Percentiles rank a stretch among this genome's conserved stretches.
phyloP scores from a whole-genome alignment of 805 yeast genomes.

The Candida sithepensis region DNA sequence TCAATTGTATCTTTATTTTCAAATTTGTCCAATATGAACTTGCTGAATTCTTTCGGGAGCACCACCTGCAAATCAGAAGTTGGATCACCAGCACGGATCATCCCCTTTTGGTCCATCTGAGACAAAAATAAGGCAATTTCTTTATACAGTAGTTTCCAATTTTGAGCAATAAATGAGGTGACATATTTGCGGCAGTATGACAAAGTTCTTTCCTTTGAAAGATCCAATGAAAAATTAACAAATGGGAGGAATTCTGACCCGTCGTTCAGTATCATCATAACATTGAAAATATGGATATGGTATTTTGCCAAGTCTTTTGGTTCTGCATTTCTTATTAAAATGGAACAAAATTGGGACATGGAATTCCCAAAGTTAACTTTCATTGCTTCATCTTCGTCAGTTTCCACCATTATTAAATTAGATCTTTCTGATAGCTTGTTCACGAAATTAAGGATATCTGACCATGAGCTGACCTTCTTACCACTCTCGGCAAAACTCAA shows the following conservation, averaged over 20 bases:
- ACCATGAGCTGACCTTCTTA: constrained; percentile 56
- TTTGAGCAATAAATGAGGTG: constrained; percentile 43
- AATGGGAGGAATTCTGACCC: constrained; percentile 43
- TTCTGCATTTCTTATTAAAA: constrained; percentile 52
- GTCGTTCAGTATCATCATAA: constrained; percentile 32
- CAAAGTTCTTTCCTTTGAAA: constrained; percentile 42
- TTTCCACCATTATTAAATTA: constrained; percentile 3
- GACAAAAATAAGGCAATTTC: constrained; percentile 41
- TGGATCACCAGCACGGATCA: constrained; percentile 10
- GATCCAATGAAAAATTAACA: constrained; percentile 40
- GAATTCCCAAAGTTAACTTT: constrained; percentile 22
- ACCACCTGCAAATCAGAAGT: constrained; percentile 18
- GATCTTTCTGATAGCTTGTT: constrained; percentile 10
- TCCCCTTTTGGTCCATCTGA: constrained; percentile 29
- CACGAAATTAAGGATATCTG: constrained; percentile 15
- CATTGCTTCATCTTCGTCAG: constrained; percentile 8
- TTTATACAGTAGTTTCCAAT: constrained; percentile 36
- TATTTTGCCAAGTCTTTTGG: constrained; percentile 40
- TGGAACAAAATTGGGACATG: constrained; percentile 43
- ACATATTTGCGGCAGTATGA: constrained; percentile 43
- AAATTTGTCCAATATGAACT: constrained; percentile 27
- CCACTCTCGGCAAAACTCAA: constrained; percentile 70
- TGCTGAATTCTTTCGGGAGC: constrained; percentile 32
- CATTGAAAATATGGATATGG: constrained; percentile 42
- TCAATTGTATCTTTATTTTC: constrained; percentile 9